phyloP scores from a whole-genome alignment of 805 yeast genomes.

The Citeromyces matritensis region DNA sequence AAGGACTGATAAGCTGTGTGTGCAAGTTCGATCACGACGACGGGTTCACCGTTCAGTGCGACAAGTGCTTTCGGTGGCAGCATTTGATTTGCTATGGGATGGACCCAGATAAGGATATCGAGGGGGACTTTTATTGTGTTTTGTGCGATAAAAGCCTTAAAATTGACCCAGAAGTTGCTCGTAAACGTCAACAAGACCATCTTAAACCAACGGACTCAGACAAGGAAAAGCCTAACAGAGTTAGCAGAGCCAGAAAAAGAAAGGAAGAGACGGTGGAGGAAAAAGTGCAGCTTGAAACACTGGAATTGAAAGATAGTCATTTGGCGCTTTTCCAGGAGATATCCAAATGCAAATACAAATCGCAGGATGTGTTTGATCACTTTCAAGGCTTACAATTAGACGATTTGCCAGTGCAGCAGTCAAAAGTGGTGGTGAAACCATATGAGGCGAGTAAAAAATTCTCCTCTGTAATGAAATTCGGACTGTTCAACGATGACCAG shows the following conservation, averaged over 20 bases:
- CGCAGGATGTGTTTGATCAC: too few relatives aligned
- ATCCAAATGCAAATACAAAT: too few relatives aligned
- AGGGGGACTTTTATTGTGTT: slow-evolving; percentile 73
- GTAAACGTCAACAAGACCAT: slow-evolving; percentile 15
- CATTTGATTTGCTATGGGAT: slow-evolving; percentile 59
- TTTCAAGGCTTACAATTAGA: too few relatives aligned
- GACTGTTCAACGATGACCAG: slow-evolving; percentile 29
- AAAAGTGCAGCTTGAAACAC: too few relatives aligned
- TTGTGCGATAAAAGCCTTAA: slow-evolving; percentile 39
- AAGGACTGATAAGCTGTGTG: slow-evolving; percentile 80
- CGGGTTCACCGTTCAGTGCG: slow-evolving; percentile 92
- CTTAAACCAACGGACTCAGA: too few relatives aligned
- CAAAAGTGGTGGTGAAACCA: slow-evolving; percentile 25
- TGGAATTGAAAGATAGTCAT: too few relatives aligned
- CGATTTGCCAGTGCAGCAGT: neutral
- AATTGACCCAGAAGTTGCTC: slow-evolving; percentile 22
- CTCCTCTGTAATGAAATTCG: slow-evolving; percentile 56
- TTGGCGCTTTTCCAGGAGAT: too few relatives aligned
- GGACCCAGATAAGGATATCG: slow-evolving; percentile 54
- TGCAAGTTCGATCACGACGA: slow-evolving; percentile 83
- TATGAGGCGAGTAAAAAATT: slow-evolving; percentile 47
- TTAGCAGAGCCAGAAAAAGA: too few relatives aligned
- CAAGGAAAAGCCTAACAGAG: too few relatives aligned
- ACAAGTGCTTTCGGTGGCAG: slow-evolving; percentile 86
- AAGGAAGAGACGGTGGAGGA: too few relatives aligned